A percentile compares a stretch with the other conserved stretches of the same genome.
Conservation (phyloP, 2,329 filamentous ascomycete genomes). For the Ilyonectria robusta region DNA sequence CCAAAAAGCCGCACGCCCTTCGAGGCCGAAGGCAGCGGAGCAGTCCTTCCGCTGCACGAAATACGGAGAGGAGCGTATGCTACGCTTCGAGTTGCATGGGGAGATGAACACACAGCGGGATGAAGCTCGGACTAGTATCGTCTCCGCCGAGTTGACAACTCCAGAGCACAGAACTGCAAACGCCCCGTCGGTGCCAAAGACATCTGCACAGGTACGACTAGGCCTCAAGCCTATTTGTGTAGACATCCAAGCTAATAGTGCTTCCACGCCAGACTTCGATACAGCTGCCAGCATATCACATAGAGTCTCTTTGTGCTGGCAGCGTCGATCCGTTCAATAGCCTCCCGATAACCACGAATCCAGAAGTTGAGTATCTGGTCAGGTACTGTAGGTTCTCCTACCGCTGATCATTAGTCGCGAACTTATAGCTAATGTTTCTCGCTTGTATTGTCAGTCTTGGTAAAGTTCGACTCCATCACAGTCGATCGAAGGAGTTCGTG, state of each 20-base stretch:
- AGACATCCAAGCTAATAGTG: neutral
- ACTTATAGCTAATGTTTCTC: neutral
- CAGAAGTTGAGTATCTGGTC: slow-evolving; percentile 5
- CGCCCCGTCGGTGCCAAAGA: neutral
- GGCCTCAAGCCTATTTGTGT: neutral
- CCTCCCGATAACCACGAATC: slow-evolving; percentile 11
- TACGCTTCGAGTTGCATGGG: neutral
- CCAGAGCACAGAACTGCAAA: no score
- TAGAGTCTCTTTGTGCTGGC: neutral
- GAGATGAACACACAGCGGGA: neutral
- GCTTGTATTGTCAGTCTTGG: neutral
- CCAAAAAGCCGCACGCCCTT: neutral
- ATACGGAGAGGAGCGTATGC: neutral
- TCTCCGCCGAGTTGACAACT: neutral
- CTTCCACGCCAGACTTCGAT: neutral
- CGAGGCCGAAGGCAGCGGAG: neutral
- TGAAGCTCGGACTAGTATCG: neutral
- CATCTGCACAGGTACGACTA: neutral
- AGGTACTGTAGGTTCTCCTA: slow-evolving; percentile 7
- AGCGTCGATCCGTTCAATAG: slow-evolving; percentile 16
- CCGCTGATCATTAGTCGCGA: neutral
- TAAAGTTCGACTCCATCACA: slow-evolving; percentile 6
- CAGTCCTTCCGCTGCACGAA: neutral
- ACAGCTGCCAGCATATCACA: neutral
- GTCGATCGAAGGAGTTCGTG: neutral